Percentiles rank a stretch among this genome's conserved stretches.
phyloP scores from a whole-genome alignment of 83 land plant species.

The Diphasiastrum complanatum region DNA sequence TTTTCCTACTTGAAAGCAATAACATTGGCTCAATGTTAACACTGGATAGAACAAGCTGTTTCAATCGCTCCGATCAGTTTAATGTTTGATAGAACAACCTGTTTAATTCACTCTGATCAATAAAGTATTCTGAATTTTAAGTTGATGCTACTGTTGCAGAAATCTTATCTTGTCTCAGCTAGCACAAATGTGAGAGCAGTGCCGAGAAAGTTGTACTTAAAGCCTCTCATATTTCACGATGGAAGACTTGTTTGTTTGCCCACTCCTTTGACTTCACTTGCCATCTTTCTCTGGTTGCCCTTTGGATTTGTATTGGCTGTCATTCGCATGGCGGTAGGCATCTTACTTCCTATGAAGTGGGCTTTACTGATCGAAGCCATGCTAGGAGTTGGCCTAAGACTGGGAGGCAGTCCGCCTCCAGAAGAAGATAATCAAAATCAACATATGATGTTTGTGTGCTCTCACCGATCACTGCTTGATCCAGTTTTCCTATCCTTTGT shows the following conservation, averaged over 20 bases:
- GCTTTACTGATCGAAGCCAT: slow-evolving; percentile 13
- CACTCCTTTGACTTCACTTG: slow-evolving; percentile 37
- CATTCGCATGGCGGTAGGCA: not conserved
- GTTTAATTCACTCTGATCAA: too few relatives aligned
- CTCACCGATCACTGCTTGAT: slow-evolving; percentile 60
- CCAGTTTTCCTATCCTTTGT: slow-evolving; percentile 42
- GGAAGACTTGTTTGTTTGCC: slow-evolving; percentile 56
- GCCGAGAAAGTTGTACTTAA: slow-evolving; percentile 49
- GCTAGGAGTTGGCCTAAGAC: slow-evolving; percentile 30
- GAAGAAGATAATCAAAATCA: not conserved
- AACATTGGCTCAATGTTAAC: too few relatives aligned
- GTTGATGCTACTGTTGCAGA: slow-evolving; percentile 3
- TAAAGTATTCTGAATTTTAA: not conserved
- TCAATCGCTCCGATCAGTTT: too few relatives aligned
- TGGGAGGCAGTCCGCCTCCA: slow-evolving; percentile 25
- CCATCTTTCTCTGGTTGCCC: slow-evolving; percentile 56
- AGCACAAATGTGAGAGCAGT: slow-evolving; percentile 16
- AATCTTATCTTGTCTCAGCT: slow-evolving; percentile 21
- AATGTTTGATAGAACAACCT: too few relatives aligned
- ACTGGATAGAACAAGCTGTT: too few relatives aligned
- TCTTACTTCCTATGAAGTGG: slow-evolving; percentile 1
- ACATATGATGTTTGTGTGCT: slow-evolving; percentile 20
- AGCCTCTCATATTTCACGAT: slow-evolving; percentile 70
- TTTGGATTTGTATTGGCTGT: slow-evolving; percentile 40
- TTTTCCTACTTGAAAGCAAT: not conserved